These are phyloP conservation scores for Xerocomellus dryophilus DNA, from an alignment of 768 basidiomycete species.

Conservation along the genomic window DNA sequence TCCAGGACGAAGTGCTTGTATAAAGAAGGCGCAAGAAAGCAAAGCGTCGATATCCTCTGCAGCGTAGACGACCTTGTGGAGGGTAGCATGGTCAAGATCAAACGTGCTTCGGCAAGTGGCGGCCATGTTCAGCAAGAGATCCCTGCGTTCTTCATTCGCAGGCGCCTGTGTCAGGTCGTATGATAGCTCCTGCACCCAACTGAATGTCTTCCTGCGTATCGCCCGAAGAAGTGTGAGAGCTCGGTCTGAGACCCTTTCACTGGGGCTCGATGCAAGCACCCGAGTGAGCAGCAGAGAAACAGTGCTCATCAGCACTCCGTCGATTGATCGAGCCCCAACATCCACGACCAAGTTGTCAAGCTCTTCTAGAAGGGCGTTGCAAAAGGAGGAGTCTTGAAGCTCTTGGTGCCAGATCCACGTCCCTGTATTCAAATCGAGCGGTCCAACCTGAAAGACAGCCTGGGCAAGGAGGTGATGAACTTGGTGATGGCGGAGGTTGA, in stretches of 20 bases:
- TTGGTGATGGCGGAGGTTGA: not conserved
- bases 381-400: not conserved
- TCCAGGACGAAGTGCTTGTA: not conserved
- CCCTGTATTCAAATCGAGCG: conserved; percentile 23
- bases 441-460: not conserved
- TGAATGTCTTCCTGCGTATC: not conserved
- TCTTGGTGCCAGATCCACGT: not conserved
- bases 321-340: not conserved
- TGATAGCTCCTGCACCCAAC: not conserved
- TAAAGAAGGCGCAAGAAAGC: not conserved
- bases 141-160: not conserved
- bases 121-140: not conserved
- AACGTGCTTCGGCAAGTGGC: not conserved
- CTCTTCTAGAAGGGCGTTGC: not conserved
- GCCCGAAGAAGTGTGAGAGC: not conserved
- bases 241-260: not conserved
- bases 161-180: not conserved
- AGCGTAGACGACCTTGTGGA: not conserved
- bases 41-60: not conserved
- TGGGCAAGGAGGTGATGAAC: not conserved
- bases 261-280: not conserved
- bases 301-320: not conserved
- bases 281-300: not conserved
- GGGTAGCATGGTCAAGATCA: not conserved
- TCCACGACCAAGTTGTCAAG: not conserved